Base-by-base conservation (phyloP, 2,329 filamentous ascomycete species). In the Aspergillus sp. region DNA sequence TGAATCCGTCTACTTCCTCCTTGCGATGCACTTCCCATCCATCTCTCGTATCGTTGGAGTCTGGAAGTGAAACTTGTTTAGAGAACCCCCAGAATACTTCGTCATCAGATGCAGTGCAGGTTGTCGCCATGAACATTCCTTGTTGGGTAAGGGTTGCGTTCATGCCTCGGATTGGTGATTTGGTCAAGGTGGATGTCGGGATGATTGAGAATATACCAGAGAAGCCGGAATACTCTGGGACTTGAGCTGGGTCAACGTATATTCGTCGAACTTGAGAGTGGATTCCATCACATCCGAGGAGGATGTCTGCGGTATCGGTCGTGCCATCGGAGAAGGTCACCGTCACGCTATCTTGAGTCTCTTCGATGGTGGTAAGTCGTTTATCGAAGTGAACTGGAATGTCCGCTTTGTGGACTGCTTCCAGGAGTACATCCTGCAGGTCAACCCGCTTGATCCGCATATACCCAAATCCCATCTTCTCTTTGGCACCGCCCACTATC, bases 251-350 rank as follows among this genome's bases (percentile, higher is more conserved):
- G 45, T 66, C 57, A 31, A 70, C 54, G 39, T 61, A 52, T 2
- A 49, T 32, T 11, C 41, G 53, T 7, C 68, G 62, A 8, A 68
- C 62, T 28, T 50, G 45, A 1, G 66, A 69, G 40, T 70, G 67
- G 27, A 70, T 66, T 2, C 68, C 67, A 50, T 71, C 67, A 49
- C 67, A 69, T 1, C 66, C 68, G 10, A 71, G 48, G 4, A 66
- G 33, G 7, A 66, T n/a, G 46, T 62, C 58, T 2, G 56, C 61
- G 0, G 44, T 47, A 31, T 56, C 57, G 7, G 35, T 60, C 7
- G 44, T 45, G 12, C 61, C 58, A 45, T 66, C 61, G 6, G 54
- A 48, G 40, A 66, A 66, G 6, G 41, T 47, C 5, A 57, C 54
- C 1, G 46, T 54, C 8, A 64, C 53, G 19, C 42, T 35, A 13